A percentile compares a stretch with the other conserved stretches of the same genome.
phyloP scores from a whole-genome alignment of 352 stramenopile species.

The Phytophthora melonis region DNA sequence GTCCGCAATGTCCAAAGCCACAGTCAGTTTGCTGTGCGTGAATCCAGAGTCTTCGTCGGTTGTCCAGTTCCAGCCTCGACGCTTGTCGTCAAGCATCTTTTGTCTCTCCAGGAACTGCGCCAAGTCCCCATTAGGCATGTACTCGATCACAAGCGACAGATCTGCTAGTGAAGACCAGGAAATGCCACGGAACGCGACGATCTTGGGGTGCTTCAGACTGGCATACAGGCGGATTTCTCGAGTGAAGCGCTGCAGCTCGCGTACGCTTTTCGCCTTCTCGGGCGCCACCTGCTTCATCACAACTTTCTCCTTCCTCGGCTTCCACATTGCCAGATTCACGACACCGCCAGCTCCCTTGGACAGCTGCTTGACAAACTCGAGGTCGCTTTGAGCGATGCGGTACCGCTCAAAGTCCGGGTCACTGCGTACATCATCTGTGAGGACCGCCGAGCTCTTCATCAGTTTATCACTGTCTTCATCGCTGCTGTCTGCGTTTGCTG shows the following conservation, averaged over 20 bases:
- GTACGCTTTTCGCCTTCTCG: constrained; percentile 51
- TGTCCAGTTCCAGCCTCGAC: constrained; percentile 46
- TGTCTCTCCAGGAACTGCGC: constrained; percentile 38
- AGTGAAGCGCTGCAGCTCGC: constrained; percentile 58
- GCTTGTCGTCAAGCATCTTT: constrained; percentile 37
- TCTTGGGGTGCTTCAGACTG: constrained; percentile 56
- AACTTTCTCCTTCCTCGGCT: constrained; percentile 40
- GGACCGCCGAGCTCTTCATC: constrained; percentile 33
- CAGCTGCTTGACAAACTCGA: constrained; percentile 44
- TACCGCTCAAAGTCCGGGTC: constrained; percentile 55
- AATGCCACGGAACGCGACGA: constrained; percentile 57
- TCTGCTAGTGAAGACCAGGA: constrained; percentile 58
- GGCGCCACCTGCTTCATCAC: constrained; percentile 64
- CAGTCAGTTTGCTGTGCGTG: constrained; percentile 39
- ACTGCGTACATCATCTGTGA: constrained; percentile 61
- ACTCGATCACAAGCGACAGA: constrained; percentile 57
- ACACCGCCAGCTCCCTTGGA: constrained; percentile 68
- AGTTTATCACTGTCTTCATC: constrained; percentile 38
- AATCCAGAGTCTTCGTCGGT: constrained; percentile 32
- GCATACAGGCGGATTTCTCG: constrained; percentile 62
- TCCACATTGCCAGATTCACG: constrained; percentile 52
- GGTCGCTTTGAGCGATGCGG: constrained; percentile 59
- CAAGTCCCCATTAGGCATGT: constrained; percentile 60
- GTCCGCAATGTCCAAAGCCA: constrained; percentile 49
- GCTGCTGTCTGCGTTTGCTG: constrained; percentile 21